Evolutionary conservation across 164 flowering plant genomes (phyloP), one percentile per base, ranked within the genome.

Genomic region (Chimonanthus praecox): DNA sequence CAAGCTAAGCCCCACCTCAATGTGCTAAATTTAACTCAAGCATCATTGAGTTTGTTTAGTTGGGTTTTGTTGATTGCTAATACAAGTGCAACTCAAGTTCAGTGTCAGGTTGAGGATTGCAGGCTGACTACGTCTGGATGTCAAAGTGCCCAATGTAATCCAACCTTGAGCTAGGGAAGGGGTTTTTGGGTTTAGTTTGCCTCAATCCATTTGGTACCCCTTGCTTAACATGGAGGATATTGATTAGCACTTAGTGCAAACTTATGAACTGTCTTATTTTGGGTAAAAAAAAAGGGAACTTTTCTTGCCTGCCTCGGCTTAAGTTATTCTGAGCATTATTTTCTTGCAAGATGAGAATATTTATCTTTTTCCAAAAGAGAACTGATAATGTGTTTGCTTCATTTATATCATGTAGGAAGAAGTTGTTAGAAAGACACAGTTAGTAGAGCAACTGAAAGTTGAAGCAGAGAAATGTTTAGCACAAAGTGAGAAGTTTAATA

Each of bases 391-490:
- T 47, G 4, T 18, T 48, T 67, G 13, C 44, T 21, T 77, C 70
- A 49, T 46, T 72, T 67, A 61, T 58, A 21, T 80, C n/a, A 33
- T 63, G 73, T 62, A 92, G 97, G 97, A 90, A 77, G 98, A 92
- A 84, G 94, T 91, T 74, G 92, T 89, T 44, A 79, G 80, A 73
- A 92, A 89, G 82, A 83, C 87, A 21, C 76, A 85, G 47, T 83
- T 88, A 58, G 78, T 72, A 76, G 92, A 92, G 70, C 84, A 75
- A 84, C 73, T 92, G 78, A 89, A 86, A 78, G 82, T 70, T 58
- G 98, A 94, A 82, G 92, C 97, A 76, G 94, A 91, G 68, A 92
- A 91, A 77, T 90, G 95, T 76, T 78, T 90, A 74, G 83, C 83
- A 33, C 94, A 88, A 77, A 89, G 92, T 83, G 97, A 91, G 83